These are phyloP conservation scores for Amanita brunnescens DNA, from an alignment of 768 basidiomycete genomes.

Conservation along the genomic window DNA sequence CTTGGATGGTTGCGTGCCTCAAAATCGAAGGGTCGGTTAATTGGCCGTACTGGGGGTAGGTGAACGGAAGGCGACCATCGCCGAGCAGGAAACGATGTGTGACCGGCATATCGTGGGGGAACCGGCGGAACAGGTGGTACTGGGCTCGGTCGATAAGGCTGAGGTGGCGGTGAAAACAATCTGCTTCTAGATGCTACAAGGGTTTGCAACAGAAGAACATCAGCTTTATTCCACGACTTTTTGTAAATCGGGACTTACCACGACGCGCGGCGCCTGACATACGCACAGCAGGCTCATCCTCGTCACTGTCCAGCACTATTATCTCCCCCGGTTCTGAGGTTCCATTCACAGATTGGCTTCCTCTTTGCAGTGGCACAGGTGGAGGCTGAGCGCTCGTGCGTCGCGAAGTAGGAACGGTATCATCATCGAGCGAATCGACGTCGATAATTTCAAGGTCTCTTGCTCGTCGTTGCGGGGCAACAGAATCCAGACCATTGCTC, in stretches of 20 bases:
- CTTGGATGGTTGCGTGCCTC: constrained; percentile 24
- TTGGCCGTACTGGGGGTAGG: constrained; percentile 41
- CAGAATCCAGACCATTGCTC: neutral
- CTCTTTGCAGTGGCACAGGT: constrained; percentile 1
- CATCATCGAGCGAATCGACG: constrained; percentile 30
- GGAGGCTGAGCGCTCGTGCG: neutral
- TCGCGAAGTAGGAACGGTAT: constrained; percentile 2
- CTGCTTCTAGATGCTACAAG: constrained; percentile 11
- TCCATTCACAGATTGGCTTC: neutral
- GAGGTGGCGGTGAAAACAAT: constrained; percentile 43
- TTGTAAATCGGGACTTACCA: neutral
- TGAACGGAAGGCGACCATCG: constrained; percentile 23
- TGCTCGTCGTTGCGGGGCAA: constrained; percentile 4
- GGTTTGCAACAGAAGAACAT: neutral
- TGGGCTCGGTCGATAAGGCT: constrained; percentile 20
- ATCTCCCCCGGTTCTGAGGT: neutral
- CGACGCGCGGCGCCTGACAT: too few species aligned
- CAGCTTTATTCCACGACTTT: neutral
- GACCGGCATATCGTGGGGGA: constrained; percentile 27
- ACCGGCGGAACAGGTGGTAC: constrained; percentile 53
- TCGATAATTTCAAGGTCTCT: constrained; percentile 34
- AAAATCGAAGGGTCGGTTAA: constrained; percentile 42
- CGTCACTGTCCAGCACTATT: constrained; percentile 3
- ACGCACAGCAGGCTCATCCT: neutral
- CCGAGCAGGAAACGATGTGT: constrained; percentile 30